phyloP scores from a whole-genome alignment of 169 alveolate genomes.

The Eimeria maxima region DNA sequence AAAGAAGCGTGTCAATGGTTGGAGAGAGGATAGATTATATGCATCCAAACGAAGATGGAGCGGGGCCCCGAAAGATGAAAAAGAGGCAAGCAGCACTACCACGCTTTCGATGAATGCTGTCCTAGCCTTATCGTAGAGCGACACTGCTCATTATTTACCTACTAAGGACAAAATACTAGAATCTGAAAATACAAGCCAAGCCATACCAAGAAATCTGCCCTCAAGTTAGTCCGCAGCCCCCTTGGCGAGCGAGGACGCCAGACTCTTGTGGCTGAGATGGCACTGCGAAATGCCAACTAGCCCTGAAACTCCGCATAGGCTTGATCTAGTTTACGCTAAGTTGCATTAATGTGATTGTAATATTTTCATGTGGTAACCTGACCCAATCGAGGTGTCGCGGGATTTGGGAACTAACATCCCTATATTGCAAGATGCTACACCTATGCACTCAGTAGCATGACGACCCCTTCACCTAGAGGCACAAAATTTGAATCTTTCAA shows the following conservation, averaged over 20 bases:
- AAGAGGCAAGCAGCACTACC: not conserved
- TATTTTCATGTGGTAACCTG: not conserved
- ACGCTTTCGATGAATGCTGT: not conserved
- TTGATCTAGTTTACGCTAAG: not conserved
- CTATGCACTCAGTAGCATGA: not conserved
- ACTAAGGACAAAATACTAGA: not conserved
- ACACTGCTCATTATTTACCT: not conserved
- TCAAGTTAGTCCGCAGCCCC: slow-evolving; percentile 23
- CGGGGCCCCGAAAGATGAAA: not conserved
- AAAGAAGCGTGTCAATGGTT: not conserved
- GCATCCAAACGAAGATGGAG: not conserved
- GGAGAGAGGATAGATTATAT: not conserved
- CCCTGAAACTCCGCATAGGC: not conserved
- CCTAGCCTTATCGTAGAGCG: not conserved
- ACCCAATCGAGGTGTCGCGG: not conserved
- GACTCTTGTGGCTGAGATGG: not conserved
- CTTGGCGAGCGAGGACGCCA: not conserved
- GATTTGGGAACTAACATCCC: not conserved
- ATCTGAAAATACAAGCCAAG: not conserved
- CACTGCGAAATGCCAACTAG: not conserved
- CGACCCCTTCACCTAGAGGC: not conserved
- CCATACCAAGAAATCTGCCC: not conserved
- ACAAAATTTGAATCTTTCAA: not conserved
- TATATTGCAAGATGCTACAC: not conserved
- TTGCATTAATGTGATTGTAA: not conserved